phyloP scores from a whole-genome alignment of 2,329 filamentous ascomycete species.

The Magnaporthales sp. region DNA sequence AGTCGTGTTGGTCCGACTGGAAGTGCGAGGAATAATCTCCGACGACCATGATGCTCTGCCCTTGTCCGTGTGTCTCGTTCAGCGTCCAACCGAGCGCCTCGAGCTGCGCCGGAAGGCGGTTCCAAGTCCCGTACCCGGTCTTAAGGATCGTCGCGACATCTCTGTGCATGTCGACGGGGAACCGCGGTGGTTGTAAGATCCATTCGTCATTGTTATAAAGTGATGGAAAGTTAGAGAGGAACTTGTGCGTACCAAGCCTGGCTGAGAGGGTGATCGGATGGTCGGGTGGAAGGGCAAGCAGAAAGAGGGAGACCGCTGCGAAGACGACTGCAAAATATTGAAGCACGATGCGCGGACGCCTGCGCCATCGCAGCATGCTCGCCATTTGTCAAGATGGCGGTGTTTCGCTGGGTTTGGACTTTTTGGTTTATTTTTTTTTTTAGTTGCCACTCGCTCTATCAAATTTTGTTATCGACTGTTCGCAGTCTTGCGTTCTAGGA shows the following conservation, averaged over 20 bases:
- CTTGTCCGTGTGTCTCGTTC: conserved; percentile 2
- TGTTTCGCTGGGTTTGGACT: background rate
- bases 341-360: background rate
- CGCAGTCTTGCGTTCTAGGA: background rate
- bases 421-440: background rate
- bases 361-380: background rate
- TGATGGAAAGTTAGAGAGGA: conserved; percentile 19
- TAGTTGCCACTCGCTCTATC: background rate
- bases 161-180: conserved; percentile 32
- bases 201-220: conserved; percentile 28
- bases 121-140: conserved; percentile 45
- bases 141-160: conserved; percentile 46
- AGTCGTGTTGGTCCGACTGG: conserved; percentile 14
- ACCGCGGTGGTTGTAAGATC: conserved; percentile 23
- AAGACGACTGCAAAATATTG: background rate
- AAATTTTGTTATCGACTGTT: background rate
- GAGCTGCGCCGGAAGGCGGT: conserved; percentile 37
- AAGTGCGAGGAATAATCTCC: conserved; percentile 32
- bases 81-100: conserved; percentile 30
- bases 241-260: conserved; percentile 6
- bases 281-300: background rate
- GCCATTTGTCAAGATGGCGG: background rate
- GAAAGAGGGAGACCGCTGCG: background rate
- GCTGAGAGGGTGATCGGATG: background rate
- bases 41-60: conserved; percentile 34